A percentile compares a stretch with the other conserved stretches of the same genome.
Evolutionary conservation across 1,284 basidiomycete species (phyloP).

Genomic region (Irpex sp.): DNA sequence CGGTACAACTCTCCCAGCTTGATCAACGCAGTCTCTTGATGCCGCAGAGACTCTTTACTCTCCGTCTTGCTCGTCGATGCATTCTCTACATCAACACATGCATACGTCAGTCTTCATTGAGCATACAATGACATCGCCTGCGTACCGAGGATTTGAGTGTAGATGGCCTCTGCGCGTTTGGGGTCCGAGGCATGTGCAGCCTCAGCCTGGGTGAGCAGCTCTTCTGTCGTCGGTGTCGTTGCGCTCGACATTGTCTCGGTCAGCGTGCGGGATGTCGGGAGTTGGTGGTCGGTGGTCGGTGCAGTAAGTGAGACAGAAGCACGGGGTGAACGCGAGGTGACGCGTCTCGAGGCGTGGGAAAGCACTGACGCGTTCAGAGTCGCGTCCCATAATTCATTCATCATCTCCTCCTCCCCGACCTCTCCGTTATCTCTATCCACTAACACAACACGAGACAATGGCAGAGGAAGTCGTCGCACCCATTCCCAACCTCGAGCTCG

Average conservation of each 20-base stretch:
- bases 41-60: conserved; percentile 57
- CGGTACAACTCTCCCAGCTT: conserved; percentile 87
- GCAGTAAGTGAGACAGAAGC: conserved; percentile 9
- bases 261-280: conserved; percentile 13
- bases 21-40: conserved; percentile 85
- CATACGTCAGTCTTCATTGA: conserved; percentile 3
- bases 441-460: conserved; percentile 39
- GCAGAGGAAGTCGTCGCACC: conserved; percentile 81
- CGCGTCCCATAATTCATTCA: conserved; percentile 7
- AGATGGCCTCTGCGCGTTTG: conserved; percentile 56
- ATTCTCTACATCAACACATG: conserved; percentile 8
- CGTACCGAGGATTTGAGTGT: conserved; percentile 59
- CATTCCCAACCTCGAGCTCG: conserved; percentile 78
- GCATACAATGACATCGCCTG: no score
- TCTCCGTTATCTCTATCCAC: neutral
- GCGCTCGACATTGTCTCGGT: conserved; percentile 15
- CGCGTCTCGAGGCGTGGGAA: conserved; percentile 36
- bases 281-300: neutral
- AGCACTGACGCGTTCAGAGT: conserved; percentile 28
- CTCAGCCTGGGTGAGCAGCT: conserved; percentile 50
- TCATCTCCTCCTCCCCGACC: neutral
- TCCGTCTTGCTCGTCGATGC: conserved; percentile 25
- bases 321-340: conserved; percentile 23
- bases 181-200: conserved; percentile 36
- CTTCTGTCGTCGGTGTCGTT: conserved; percentile 35